Conservation (phyloP, 306 rosid genomes). For the Quercus alba region DNA sequence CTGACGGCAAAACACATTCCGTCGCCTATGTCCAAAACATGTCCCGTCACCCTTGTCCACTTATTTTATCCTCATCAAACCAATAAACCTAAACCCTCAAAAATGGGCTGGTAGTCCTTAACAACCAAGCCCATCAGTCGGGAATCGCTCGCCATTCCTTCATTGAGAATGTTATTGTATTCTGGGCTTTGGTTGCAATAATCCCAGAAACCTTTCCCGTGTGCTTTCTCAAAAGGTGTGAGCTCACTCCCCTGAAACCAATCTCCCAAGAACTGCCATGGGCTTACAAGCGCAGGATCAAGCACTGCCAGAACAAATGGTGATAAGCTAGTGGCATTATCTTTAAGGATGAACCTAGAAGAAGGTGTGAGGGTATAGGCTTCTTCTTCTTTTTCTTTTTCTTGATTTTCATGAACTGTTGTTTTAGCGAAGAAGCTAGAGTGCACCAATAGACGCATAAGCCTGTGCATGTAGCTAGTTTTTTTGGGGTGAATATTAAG, state of each 20-base stretch:
- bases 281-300: constrained; percentile 3
- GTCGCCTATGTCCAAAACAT: too few relatives aligned
- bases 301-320: constrained; percentile 1
- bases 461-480: too few relatives aligned
- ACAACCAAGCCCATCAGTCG: constrained; percentile 34
- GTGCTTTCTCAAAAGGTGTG: constrained; percentile 30
- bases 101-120: constrained; percentile 28
- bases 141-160: constrained; percentile 44
- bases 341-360: constrained; percentile 41
- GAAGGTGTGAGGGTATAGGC: constrained; percentile 42
- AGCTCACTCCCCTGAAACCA: constrained; percentile 28
- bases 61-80: too few relatives aligned
- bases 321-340: constrained; percentile 10
- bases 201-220: constrained; percentile 35
- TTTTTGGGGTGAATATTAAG: too few relatives aligned
- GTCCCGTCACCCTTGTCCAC: too few relatives aligned
- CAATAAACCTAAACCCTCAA: too few relatives aligned
- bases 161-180: constrained; percentile 6
- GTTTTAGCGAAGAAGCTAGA: too few relatives aligned
- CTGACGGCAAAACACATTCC: too few relatives aligned
- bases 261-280: constrained; percentile 26
- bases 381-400: not conserved
- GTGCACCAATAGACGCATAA: too few relatives aligned
- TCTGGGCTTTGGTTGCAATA: constrained; percentile 18
- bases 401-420: too few relatives aligned